Evolutionary conservation across 805 yeast species (phyloP), one percentile per base, ranked within the genome.

Genomic region (Starmera dryadoides): DNA sequence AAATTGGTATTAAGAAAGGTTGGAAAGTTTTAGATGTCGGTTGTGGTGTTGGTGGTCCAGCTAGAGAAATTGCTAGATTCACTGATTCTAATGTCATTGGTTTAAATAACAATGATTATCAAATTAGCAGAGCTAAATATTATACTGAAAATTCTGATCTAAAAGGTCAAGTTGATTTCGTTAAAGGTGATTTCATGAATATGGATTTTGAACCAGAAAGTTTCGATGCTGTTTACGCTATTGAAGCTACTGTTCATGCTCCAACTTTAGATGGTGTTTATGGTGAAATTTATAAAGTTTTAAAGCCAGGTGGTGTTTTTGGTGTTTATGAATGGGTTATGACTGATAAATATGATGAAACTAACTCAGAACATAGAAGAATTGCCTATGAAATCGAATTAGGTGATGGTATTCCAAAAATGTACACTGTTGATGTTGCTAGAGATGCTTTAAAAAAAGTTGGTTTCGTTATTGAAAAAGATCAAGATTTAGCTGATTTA

Each of bases 301-400:
- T 91, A 64, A 93, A 93, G 68, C 98, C 98, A 53, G 98, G 98
- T 59, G 98, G 98, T 63, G 78, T 73, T 36, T 93, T 93, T 50
- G 98, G 97, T 61, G 98, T 93, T 38, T 93, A 93, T 69, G 98
- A 93, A 68, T 93, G 98, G 98, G 98, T 93, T 48, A 85, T 93
- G 95, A 93, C 98, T 45, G 95, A 88, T 55, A 73, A 68, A 36
- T 93, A 87, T 62, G 98, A 93, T 60, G 95, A 85, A 66, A 65
- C 64, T 42, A 87, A 86, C 64, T 77, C 79, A 52, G 89, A 79
- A 63, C 98, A 93, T 69, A 85, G 96, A 66, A 83, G 82, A 60
- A 86, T 93, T 48, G 93, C 95, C 25, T 91, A 91, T 65, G 98
- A 96, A 62, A 93, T 93, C 52, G 98, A 93, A 71, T 76, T 91